phyloP scores from a whole-genome alignment of 202 grass and related monocot genomes.

The Zoysia matrella region DNA sequence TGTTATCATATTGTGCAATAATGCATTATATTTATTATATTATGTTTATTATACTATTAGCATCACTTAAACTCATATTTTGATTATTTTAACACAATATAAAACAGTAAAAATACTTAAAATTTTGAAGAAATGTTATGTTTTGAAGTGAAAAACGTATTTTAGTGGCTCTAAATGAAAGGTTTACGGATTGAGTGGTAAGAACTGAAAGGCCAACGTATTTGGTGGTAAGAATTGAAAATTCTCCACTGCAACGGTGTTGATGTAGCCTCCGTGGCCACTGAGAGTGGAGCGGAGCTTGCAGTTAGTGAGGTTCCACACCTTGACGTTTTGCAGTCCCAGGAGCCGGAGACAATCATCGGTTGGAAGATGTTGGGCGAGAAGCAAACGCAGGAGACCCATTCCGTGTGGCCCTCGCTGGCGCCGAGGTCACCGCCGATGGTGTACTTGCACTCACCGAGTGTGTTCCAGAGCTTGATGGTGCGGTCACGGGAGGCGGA shows the following conservation, averaged over 20 bases:
- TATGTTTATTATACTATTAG: too few species aligned
- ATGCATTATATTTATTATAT: too few species aligned
- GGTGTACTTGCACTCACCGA: slow-evolving; percentile 87
- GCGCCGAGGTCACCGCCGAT: slow-evolving; percentile 59
- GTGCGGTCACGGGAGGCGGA: slow-evolving; percentile 68
- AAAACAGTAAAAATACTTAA: too few species aligned
- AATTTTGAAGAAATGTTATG: too few species aligned
- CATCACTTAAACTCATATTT: too few species aligned
- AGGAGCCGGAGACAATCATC: slow-evolving; percentile 67
- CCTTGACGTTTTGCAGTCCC: slow-evolving; percentile 70
- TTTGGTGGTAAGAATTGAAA: too few species aligned
- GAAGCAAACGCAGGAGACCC: slow-evolving; percentile 82
- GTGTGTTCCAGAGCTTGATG: slow-evolving; percentile 8
- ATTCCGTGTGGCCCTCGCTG: slow-evolving; percentile 63
- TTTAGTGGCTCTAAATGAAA: too few species aligned
- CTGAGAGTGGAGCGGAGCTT: slow-evolving; percentile 64
- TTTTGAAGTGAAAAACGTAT: too few species aligned
- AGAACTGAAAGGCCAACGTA: too few species aligned
- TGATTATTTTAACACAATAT: too few species aligned
- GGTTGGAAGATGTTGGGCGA: slow-evolving; percentile 53
- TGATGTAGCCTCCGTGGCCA: slow-evolving; percentile 69
- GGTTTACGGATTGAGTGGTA: too few species aligned
- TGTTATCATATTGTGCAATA: too few species aligned
- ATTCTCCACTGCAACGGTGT: slow-evolving; percentile 54
- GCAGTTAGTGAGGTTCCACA: background rate